phyloP scores from a whole-genome alignment of 331 rosid species.

The Prunus yedoensis region DNA sequence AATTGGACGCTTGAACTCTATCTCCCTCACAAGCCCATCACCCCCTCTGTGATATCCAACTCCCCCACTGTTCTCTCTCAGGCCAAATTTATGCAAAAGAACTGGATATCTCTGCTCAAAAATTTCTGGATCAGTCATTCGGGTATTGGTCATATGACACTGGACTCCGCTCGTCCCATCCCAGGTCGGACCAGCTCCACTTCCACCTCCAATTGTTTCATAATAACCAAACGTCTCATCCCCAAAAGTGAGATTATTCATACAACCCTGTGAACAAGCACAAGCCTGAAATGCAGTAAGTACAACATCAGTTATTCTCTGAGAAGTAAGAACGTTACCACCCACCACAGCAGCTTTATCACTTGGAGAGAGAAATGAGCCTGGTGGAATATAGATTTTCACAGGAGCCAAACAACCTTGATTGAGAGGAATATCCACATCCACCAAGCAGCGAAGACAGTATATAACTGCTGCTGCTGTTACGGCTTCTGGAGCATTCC shows the following conservation, averaged over 20 bases:
- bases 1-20: conserved; percentile 66
- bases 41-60: conserved; percentile 73
- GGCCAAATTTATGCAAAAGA: conserved; percentile 63
- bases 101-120: conserved; percentile 92
- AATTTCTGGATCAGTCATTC: conserved; percentile 92
- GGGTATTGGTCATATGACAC: conserved; percentile 93
- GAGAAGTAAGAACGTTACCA: conserved; percentile 90
- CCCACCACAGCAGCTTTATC: conserved; percentile 94
- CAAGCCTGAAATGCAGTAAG: conserved; percentile 90
- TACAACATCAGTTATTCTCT: conserved; percentile 84
- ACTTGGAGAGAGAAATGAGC: conserved; percentile 90
- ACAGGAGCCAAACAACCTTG: conserved; percentile 97
- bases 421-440: conserved; percentile 89
- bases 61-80: conserved; percentile 78
- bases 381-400: conserved; percentile 75
- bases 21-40: conserved; percentile 79
- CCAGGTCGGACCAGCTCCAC: conserved; percentile 96
- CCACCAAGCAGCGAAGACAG: conserved; percentile 80
- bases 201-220: conserved; percentile 94
- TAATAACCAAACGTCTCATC: conserved; percentile 88
- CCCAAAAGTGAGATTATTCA: conserved; percentile 93
- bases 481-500: conserved; percentile 95
- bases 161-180: conserved; percentile 89
- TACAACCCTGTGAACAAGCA: conserved; percentile 97
- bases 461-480: conserved; percentile 92